A percentile compares a stretch with the other conserved stretches of the same genome.
These are phyloP conservation scores for Geotrichum citri-aurantii DNA, from an alignment of 1,139 yeast genomes.

Conservation along the genomic window DNA sequence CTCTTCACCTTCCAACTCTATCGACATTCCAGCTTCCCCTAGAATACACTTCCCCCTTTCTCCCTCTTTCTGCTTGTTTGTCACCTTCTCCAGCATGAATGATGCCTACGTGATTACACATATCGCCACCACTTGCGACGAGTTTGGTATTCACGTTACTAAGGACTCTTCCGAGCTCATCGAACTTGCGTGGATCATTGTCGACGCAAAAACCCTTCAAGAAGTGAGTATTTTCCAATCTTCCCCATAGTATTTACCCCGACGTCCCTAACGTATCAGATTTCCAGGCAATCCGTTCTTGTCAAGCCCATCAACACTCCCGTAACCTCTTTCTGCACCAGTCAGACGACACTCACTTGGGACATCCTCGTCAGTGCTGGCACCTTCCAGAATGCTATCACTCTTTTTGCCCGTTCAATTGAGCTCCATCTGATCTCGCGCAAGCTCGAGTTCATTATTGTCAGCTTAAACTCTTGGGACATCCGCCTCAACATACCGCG, in stretches of 20 bases:
- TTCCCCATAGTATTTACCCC: not conserved
- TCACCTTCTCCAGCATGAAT: constrained; percentile 38
- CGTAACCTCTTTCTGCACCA: constrained; percentile 53
- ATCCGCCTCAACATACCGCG: constrained; percentile 71
- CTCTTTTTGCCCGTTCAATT: constrained; percentile 46
- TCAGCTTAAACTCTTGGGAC: constrained; percentile 62
- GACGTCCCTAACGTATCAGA: constrained; percentile 15
- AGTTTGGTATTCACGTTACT: constrained; percentile 51
- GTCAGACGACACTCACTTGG: constrained; percentile 50
- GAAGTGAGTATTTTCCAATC: constrained; percentile 29
- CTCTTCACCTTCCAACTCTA: not conserved
- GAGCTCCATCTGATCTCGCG: constrained; percentile 42
- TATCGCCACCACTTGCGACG: constrained; percentile 65
- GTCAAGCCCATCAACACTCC: constrained; percentile 66
- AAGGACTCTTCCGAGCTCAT: constrained; percentile 62
- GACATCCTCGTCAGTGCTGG: constrained; percentile 51
- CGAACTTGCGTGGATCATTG: constrained; percentile 59
- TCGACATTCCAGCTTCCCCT: not conserved
- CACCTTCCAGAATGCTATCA: constrained; percentile 55
- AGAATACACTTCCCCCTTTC: not conserved
- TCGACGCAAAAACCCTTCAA: constrained; percentile 38
- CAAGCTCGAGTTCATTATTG: constrained; percentile 56
- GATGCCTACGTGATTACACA: constrained; percentile 60
- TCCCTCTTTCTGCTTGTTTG: not conserved
- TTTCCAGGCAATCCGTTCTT: constrained; percentile 42